Conservation (phyloP, 768 basidiomycete species). For the Pilatotrama ljubarskyi region DNA sequence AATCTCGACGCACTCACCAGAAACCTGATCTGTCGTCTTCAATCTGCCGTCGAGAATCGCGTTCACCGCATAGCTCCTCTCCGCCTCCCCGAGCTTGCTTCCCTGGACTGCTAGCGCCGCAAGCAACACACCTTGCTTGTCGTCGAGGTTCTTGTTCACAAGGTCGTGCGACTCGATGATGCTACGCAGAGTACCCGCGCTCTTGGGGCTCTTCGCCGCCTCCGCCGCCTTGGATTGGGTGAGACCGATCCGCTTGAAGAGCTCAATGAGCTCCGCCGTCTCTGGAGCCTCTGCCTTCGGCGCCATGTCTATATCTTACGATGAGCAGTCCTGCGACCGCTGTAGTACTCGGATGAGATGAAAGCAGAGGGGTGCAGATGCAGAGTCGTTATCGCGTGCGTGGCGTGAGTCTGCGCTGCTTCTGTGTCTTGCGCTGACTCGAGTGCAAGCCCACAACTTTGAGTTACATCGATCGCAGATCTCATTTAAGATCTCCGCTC, state of each 20-base stretch:
- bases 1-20: constrained; percentile 52
- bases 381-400: constrained; percentile 3
- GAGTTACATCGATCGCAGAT: constrained; percentile 10
- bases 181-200: constrained; percentile 64
- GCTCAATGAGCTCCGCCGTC: constrained; percentile 41
- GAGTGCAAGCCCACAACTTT: neutral
- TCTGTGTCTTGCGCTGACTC: neutral
- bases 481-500: constrained; percentile 6
- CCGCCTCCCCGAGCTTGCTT: constrained; percentile 59
- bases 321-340: neutral
- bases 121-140: constrained; percentile 74
- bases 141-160: constrained; percentile 54
- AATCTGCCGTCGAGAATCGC: constrained; percentile 72
- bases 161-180: constrained; percentile 63
- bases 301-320: constrained; percentile 12
- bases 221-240: constrained; percentile 77
- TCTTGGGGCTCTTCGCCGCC: constrained; percentile 78
- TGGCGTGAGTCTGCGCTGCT: neutral
- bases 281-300: constrained; percentile 33
- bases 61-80: constrained; percentile 61
- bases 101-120: constrained; percentile 65
- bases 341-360: neutral
- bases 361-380: neutral
- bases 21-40: constrained; percentile 82
- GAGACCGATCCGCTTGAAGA: constrained; percentile 80